Evolutionary conservation across 2,329 filamentous ascomycete species (phyloP).

Genomic region (Paecilomyces dactylethromorphus): DNA sequence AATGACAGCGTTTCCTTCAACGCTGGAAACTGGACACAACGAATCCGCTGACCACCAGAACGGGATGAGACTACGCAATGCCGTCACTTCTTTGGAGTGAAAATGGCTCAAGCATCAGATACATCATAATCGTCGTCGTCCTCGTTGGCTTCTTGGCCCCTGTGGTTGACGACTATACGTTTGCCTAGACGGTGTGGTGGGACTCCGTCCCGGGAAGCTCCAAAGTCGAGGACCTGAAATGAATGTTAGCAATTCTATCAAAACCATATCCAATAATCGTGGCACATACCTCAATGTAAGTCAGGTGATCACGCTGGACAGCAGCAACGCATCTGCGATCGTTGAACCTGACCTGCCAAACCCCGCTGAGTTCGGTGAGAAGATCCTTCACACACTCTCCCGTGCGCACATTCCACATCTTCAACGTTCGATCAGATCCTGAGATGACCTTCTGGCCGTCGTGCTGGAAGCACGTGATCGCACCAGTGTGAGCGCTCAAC

Average conservation of each 20-base stretch:
- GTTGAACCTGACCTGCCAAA: slow-evolving; percentile 99
- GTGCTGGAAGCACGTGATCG: slow-evolving; percentile 98
- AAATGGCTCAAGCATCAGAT: slow-evolving; percentile 16
- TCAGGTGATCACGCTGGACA: slow-evolving; percentile 85
- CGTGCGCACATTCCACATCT: slow-evolving; percentile 96
- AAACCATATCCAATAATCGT: neutral
- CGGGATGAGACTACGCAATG: neutral
- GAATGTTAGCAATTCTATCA: slow-evolving; percentile 9
- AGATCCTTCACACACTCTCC: slow-evolving; percentile 91
- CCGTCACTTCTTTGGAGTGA: neutral
- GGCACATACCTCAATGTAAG: slow-evolving; percentile 82
- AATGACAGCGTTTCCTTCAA: neutral
- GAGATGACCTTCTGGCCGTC: slow-evolving; percentile 95
- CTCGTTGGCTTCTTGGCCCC: slow-evolving; percentile 31
- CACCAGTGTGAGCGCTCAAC: slow-evolving; percentile 87
- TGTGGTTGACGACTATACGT: slow-evolving; percentile 54
- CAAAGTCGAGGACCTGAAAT: slow-evolving; percentile 87
- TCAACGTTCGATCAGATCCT: slow-evolving; percentile 88
- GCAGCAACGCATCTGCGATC: slow-evolving; percentile 91
- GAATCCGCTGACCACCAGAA: neutral
- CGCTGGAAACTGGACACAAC: neutral
- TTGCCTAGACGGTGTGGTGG: slow-evolving; percentile 69
- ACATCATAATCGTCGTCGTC: slow-evolving; percentile 25
- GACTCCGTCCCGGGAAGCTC: slow-evolving; percentile 82
- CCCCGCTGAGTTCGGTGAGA: slow-evolving; percentile 86